A percentile compares a stretch with the other conserved stretches of the same genome.
These are phyloP conservation scores for Pugionium cornutum DNA, from an alignment of 345 rosid genomes.

Conservation along the genomic window DNA sequence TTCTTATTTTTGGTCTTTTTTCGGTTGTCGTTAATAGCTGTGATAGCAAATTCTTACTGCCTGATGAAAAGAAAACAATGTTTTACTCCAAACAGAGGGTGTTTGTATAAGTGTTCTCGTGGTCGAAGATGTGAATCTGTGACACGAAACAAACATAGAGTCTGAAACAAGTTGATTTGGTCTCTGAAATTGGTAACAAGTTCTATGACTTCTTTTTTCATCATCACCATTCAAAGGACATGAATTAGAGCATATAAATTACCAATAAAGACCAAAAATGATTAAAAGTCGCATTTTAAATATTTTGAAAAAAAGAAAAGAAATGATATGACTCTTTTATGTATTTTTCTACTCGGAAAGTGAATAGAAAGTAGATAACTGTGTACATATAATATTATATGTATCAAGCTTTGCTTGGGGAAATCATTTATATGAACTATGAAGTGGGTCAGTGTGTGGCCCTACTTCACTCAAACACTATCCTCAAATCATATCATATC, in stretches of 20 bases:
- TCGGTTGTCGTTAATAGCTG: constrained; percentile 17
- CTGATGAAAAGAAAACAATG: background rate
- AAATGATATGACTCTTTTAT: background rate
- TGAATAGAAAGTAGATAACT: background rate
- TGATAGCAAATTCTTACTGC: constrained; percentile 9
- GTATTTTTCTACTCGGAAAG: background rate
- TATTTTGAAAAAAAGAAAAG: too few species aligned
- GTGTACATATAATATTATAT: background rate
- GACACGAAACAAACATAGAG: constrained; percentile 4
- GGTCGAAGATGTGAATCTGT: constrained; percentile 17
- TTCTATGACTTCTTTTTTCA: too few species aligned
- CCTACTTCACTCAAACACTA: constrained; percentile 40
- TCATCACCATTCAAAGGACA: too few species aligned
- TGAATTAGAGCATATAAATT: too few species aligned
- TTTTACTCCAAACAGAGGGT: constrained; percentile 7
- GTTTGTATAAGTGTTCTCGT: background rate
- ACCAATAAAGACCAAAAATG: too few species aligned
- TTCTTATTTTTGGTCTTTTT: background rate
- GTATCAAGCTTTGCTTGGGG: constrained; percentile 19
- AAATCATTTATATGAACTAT: constrained; percentile 11
- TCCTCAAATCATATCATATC: constrained; percentile 36
- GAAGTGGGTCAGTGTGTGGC: constrained; percentile 25
- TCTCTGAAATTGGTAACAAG: background rate
- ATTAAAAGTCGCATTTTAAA: too few species aligned
- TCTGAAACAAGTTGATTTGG: constrained; percentile 5